Evolutionary conservation across 176 grass and related monocot genomes (phyloP).

Genomic region (Aegilops bicornis): DNA sequence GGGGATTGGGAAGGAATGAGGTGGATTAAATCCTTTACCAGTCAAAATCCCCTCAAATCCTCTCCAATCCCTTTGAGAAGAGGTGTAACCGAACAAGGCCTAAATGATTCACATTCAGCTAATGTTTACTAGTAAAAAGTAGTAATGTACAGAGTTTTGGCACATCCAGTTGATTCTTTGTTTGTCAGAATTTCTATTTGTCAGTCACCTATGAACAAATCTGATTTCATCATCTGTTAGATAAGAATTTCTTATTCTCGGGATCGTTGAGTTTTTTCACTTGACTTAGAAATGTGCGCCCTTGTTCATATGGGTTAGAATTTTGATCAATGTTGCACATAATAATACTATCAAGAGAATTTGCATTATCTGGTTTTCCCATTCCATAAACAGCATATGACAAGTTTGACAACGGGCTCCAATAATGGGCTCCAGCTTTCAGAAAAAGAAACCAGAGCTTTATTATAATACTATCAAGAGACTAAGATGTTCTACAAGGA

Average conservation of each 20-base stretch:
- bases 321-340: not conserved
- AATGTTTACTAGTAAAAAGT: no score
- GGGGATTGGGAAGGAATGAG: no score
- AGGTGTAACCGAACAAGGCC: no score
- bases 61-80: no score
- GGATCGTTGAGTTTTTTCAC: not conserved
- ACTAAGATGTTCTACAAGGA: not conserved
- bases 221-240: no score
- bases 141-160: no score
- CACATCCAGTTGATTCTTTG: no score
- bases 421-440: not conserved
- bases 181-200: no score
- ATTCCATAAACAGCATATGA: not conserved
- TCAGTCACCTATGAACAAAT: no score
- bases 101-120: no score
- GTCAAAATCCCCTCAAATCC: no score
- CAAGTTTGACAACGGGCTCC: not conserved
- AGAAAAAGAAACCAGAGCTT: not conserved
- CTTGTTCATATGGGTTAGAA: not conserved
- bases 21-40: no score
- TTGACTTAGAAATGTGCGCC: not conserved
- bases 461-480: not conserved
- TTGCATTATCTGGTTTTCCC: not conserved
- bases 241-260: not conserved
- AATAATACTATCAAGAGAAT: not conserved